Percentiles rank a stretch among this genome's conserved stretches.
Conservation (phyloP, 192 early-diverging fungal species). For the Coemansia sp. region DNA sequence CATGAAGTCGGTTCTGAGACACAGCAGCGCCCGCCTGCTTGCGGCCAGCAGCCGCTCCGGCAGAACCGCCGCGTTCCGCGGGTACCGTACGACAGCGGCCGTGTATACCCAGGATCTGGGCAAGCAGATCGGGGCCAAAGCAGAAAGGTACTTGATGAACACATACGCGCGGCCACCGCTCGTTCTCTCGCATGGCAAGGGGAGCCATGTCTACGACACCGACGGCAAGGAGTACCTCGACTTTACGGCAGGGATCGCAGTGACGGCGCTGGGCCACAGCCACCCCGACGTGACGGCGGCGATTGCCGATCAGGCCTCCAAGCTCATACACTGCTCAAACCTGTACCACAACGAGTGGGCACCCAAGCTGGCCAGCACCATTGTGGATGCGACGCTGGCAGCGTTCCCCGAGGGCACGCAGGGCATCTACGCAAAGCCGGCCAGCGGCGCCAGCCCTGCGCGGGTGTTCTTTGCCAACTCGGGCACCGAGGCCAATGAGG, state of each 20-base stretch:
- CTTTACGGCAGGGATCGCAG: slow-evolving; percentile 92
- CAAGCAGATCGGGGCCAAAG: slow-evolving; percentile 9
- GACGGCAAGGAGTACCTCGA: slow-evolving; percentile 77
- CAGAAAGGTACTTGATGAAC: slow-evolving; percentile 59
- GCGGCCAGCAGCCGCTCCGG: too few species aligned
- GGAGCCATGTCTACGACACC: slow-evolving; percentile 72
- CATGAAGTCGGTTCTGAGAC: too few species aligned
- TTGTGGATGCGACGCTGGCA: slow-evolving; percentile 60
- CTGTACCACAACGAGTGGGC: slow-evolving; percentile 89
- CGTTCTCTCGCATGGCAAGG: slow-evolving; percentile 77
- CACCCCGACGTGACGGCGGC: slow-evolving; percentile 67
- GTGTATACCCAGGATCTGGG: neutral
- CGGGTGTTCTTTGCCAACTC: slow-evolving; percentile 95
- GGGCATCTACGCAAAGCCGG: slow-evolving; percentile 34
- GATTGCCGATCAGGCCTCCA: slow-evolving; percentile 74
- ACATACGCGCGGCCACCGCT: slow-evolving; percentile 67
- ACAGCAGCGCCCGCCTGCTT: too few species aligned
- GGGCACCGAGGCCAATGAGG: slow-evolving; percentile 98
- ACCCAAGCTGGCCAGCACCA: slow-evolving; percentile 64
- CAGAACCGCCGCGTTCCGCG: neutral
- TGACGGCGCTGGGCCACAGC: slow-evolving; percentile 86
- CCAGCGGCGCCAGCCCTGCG: slow-evolving; percentile 21
- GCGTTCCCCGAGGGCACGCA: slow-evolving; percentile 45
- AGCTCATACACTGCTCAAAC: slow-evolving; percentile 85
- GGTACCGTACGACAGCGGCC: slow-evolving; percentile 9